These are phyloP conservation scores for Pinguiococcus pyrenoidosus DNA, from an alignment of 108 stramenopile species.

Conservation along the genomic window DNA sequence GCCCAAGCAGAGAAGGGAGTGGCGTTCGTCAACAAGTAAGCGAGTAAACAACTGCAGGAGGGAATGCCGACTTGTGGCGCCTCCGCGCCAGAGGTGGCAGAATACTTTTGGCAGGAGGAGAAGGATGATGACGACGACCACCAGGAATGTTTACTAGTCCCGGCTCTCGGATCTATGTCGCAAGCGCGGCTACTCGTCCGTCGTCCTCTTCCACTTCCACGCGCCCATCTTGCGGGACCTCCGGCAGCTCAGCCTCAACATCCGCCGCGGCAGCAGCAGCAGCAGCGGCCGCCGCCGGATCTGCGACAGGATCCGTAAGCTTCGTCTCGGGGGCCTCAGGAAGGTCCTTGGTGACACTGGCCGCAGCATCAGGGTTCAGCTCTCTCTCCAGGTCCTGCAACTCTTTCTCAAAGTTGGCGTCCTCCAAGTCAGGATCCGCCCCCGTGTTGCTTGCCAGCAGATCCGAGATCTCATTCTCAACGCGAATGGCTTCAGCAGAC, in stretches of 20 bases:
- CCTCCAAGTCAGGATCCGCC: neutral
- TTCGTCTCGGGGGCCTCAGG: neutral
- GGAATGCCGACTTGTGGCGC: too few relatives aligned
- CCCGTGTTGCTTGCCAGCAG: neutral
- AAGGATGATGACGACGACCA: too few relatives aligned
- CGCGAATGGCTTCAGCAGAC: neutral
- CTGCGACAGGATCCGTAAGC: neutral
- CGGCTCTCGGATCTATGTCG: too few relatives aligned
- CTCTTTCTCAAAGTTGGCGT: neutral
- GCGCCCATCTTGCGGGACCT: too few relatives aligned
- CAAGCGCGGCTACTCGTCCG: too few relatives aligned
- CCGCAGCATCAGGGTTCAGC: neutral
- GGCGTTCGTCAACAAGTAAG: constrained; percentile 68
- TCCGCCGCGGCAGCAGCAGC: neutral
- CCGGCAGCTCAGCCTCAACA: too few relatives aligned
- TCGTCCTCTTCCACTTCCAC: too few relatives aligned
- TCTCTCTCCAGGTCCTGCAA: neutral
- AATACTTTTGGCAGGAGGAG: too few relatives aligned
- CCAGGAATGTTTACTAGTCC: too few relatives aligned
- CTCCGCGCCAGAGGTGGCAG: too few relatives aligned
- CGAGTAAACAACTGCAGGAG: constrained; percentile 5
- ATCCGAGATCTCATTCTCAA: neutral
- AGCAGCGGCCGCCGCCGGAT: neutral
- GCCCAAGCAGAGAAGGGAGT: constrained; percentile 89
- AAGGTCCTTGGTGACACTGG: neutral